phyloP scores from a whole-genome alignment of 352 stramenopile genomes.

The Pythium apleroticum region DNA sequence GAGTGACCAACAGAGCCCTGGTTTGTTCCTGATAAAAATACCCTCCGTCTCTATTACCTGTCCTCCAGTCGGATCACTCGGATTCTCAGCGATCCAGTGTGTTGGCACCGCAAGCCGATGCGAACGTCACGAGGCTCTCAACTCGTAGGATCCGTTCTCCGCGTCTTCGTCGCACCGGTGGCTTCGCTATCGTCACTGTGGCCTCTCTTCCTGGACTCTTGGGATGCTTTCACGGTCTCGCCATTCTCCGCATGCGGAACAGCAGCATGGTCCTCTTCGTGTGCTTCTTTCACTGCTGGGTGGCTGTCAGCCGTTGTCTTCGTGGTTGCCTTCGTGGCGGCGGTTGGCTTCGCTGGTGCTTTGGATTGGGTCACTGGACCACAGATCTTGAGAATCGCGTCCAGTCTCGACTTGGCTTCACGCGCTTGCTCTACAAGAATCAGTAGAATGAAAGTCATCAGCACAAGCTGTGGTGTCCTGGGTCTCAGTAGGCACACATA shows the following conservation, averaged over 20 bases:
- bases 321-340: background rate
- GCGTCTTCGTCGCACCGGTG: background rate
- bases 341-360: background rate
- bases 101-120: background rate
- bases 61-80: background rate
- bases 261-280: too few relatives aligned
- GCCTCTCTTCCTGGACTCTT: background rate
- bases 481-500: conserved; percentile 22
- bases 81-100: background rate
- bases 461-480: too few relatives aligned
- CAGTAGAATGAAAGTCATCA: background rate
- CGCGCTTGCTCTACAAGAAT: conserved; percentile 22
- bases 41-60: background rate
- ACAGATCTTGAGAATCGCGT: conserved; percentile 31
- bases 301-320: background rate
- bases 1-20: background rate
- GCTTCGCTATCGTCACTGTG: background rate
- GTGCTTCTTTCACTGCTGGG: background rate
- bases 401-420: conserved; percentile 29
- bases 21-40: background rate
- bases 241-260: background rate
- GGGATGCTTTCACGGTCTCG: background rate
- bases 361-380: conserved; percentile 3
- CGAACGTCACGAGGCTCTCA: background rate
- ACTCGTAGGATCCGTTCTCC: background rate